Conservation (phyloP, 2,329 filamentous ascomycete genomes). For the Arthrobotrys iridis region DNA sequence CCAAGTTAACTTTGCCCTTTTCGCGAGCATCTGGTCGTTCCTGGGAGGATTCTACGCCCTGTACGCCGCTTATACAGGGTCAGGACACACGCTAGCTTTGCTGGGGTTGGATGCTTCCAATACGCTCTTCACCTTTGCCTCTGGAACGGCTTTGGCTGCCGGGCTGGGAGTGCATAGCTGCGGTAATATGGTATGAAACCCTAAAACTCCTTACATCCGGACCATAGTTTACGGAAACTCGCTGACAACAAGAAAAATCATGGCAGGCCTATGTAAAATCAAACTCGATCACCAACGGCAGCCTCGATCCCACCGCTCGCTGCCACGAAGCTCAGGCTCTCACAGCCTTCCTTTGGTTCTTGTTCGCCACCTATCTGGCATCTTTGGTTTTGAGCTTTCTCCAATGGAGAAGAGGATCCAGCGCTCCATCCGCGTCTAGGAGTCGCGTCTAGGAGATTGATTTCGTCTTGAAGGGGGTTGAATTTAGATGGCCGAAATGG, state of each 20-base stretch:
- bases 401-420: slow-evolving; percentile 60
- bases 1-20: slow-evolving; percentile 69
- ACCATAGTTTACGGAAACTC: too few relatives aligned
- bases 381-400: slow-evolving; percentile 60
- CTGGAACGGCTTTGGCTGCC: slow-evolving; percentile 65
- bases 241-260: neutral
- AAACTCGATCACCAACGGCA: slow-evolving; percentile 49
- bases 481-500: slow-evolving; percentile 22
- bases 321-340: slow-evolving; percentile 67
- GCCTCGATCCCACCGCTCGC: slow-evolving; percentile 10
- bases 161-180: slow-evolving; percentile 64
- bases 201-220: too few relatives aligned
- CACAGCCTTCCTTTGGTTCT: slow-evolving; percentile 67
- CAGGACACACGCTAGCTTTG: slow-evolving; percentile 62
- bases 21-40: slow-evolving; percentile 64
- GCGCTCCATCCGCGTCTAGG: slow-evolving; percentile 59
- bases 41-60: slow-evolving; percentile 65
- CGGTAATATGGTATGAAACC: slow-evolving; percentile 63
- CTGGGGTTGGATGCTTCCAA: slow-evolving; percentile 65
- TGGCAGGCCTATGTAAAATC: slow-evolving; percentile 61
- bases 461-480: slow-evolving; percentile 35
- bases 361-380: slow-evolving; percentile 63
- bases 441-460: slow-evolving; percentile 57
- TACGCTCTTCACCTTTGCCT: slow-evolving; percentile 64
- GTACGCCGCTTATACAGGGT: slow-evolving; percentile 59